A percentile compares a stretch with the other conserved stretches of the same genome.
phyloP scores from a whole-genome alignment of 345 rosid species.

The Populus nigra region DNA sequence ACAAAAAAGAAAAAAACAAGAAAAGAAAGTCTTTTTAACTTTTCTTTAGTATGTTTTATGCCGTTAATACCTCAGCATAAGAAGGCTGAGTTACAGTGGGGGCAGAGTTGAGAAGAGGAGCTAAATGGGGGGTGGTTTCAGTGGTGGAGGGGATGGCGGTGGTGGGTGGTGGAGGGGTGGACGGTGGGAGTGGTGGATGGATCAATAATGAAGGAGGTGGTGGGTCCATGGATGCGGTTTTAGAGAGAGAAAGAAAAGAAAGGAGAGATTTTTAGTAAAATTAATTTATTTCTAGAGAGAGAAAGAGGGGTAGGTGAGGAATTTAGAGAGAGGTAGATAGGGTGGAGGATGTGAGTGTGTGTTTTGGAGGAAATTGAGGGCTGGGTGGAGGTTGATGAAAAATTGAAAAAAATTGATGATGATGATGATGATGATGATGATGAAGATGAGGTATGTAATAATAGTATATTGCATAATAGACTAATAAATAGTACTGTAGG shows the following conservation, averaged over 20 bases:
- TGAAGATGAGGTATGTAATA: background rate
- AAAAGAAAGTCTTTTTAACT: background rate
- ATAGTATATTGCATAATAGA: too few relatives aligned
- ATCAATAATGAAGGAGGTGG: background rate
- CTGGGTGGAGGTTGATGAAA: background rate
- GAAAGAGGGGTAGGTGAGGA: background rate
- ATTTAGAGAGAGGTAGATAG: background rate
- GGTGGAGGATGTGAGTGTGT: background rate
- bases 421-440: background rate
- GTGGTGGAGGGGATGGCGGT: background rate
- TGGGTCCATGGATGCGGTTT: constrained; percentile 19
- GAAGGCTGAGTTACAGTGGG: constrained; percentile 16
- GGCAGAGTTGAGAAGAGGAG: constrained; percentile 8
- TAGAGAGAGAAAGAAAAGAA: background rate
- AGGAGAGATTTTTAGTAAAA: background rate
- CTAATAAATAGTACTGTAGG: background rate
- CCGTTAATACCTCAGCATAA: constrained; percentile 22
- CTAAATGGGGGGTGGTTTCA: background rate
- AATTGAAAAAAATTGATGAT: background rate
- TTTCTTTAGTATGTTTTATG: background rate
- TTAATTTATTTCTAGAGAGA: background rate
- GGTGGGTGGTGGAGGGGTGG: background rate
- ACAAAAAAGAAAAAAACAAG: background rate
- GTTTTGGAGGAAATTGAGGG: background rate
- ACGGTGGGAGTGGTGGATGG: background rate